phyloP scores from a whole-genome alignment of 2,329 filamentous ascomycete species.

The Colletotrichum sp. region DNA sequence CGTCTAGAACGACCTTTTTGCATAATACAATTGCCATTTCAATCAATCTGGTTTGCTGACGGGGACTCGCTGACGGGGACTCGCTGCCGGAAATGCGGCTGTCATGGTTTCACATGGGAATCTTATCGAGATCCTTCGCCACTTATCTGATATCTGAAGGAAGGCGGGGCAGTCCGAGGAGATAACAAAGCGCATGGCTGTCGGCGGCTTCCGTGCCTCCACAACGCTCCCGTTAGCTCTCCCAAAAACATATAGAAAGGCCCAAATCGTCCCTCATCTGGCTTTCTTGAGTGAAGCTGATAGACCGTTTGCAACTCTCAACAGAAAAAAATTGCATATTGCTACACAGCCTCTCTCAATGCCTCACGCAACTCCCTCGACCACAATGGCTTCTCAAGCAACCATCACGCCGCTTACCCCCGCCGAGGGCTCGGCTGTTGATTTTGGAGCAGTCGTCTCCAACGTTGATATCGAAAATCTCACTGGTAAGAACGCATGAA shows the following conservation, averaged over 20 bases:
- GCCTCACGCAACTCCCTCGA: not conserved
- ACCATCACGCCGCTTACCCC: constrained; percentile 42
- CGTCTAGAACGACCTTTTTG: not conserved
- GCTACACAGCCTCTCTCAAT: not conserved
- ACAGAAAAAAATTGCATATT: not conserved
- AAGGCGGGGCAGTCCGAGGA: constrained; percentile 7
- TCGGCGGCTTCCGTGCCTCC: constrained; percentile 16
- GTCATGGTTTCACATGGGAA: not conserved
- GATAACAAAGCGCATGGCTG: not conserved
- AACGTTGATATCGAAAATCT: constrained; percentile 67
- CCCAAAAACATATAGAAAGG: not conserved
- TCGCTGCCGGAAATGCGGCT: not conserved
- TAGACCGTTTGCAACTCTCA: not conserved
- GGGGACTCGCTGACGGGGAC: not conserved
- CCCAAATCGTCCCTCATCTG: not conserved
- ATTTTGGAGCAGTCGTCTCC: constrained; percentile 66
- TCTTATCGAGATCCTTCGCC: not conserved
- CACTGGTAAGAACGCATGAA: constrained; percentile 52
- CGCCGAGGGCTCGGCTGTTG: constrained; percentile 43
- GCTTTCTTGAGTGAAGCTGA: not conserved
- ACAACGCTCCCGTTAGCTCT: not conserved
- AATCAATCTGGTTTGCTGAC: not conserved
- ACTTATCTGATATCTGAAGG: not conserved
- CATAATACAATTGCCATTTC: not conserved
- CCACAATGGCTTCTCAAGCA: not conserved